These are phyloP conservation scores for Paxillus rubicundulus DNA, from an alignment of 768 basidiomycete species.

Conservation along the genomic window DNA sequence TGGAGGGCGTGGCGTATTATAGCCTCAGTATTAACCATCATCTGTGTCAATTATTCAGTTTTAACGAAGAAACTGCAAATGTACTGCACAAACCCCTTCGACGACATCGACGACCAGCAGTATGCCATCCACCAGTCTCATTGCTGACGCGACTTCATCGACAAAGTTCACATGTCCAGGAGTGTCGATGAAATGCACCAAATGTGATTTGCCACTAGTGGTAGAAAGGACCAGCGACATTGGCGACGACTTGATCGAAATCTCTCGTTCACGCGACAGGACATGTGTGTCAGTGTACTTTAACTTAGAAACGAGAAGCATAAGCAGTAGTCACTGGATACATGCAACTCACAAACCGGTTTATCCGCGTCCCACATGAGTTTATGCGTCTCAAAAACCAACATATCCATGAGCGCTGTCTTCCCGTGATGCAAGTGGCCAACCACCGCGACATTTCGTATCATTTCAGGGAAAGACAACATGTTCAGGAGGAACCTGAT, in stretches of 20 bases:
- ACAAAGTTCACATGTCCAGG: slow-evolving; percentile 98
- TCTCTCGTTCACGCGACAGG: slow-evolving; percentile 81
- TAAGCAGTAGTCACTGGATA: slow-evolving; percentile 18
- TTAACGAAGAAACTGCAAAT: background rate
- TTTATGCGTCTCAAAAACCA: slow-evolving; percentile 95
- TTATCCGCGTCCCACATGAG: slow-evolving; percentile 90
- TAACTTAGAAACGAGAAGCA: slow-evolving; percentile 45
- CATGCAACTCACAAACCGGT: slow-evolving; percentile 53
- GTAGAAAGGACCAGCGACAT: slow-evolving; percentile 89
- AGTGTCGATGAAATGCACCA: slow-evolving; percentile 93
- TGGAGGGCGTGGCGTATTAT: slow-evolving; percentile 87
- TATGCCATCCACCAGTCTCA: slow-evolving; percentile 87
- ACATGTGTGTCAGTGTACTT: slow-evolving; percentile 97
- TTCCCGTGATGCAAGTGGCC: slow-evolving; percentile 99
- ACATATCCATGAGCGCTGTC: slow-evolving; percentile 95
- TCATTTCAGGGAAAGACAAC: slow-evolving; percentile 89
- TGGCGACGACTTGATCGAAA: slow-evolving; percentile 95
- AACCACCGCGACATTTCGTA: slow-evolving; percentile 93
- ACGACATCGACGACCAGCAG: slow-evolving; percentile 96
- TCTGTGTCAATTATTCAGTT: slow-evolving; percentile 39
- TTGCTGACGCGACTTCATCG: slow-evolving; percentile 91
- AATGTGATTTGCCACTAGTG: slow-evolving; percentile 87
- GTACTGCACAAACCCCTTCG: slow-evolving; percentile 71
- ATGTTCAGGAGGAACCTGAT: slow-evolving; percentile 87
- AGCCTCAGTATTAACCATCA: slow-evolving; percentile 91